Base-by-base conservation (phyloP, 306 rosid species). In the Quercus agrifolia region DNA sequence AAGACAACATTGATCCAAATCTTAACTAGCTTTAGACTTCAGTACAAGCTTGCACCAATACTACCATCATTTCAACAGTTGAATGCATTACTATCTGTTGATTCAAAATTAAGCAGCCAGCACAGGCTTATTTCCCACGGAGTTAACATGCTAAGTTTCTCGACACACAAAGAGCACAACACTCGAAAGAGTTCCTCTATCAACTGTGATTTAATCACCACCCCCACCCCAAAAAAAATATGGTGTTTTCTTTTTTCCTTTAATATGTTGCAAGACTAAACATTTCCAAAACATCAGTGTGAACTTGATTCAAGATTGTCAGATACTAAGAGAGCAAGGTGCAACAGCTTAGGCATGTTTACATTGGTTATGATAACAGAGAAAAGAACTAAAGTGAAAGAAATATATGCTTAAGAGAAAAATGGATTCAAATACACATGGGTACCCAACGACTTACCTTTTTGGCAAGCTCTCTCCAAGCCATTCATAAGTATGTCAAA, bases 381-480 rank as follows among this genome's bases (percentile, higher is more conserved):
- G 3, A 59, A 52, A 21, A 20, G 46, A 68, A 38, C 31, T 30
- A 33, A n/a, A 49, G 64, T 33, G 9, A 67, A 57, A 67, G 44
- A 57, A 79, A 44, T 17, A 25, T 10, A 57, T 17, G 56, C 56
- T 52, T 30, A 35, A 41, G 68, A 81, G 7, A 14, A 28, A 18
- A 35, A 15, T 30, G 44, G 30, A 58, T 75, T 58, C 27, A 33
- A 30, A 6, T 25, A 38, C 28, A 35, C 0, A 66, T 33, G 23
- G 25, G n/a, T 5, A 74, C 15, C 67, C 44, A 54, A 20, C n/a
- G 35, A 28, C 88, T 74, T 73, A 88, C 97, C 91, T 76, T 89
- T 81, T 79, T 88, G 52, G 86, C 84, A 77, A 94, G 88, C 84
- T 66, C 92, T 54, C 90, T 87, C 97, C 91, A 94, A 84, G 94